Conservation (phyloP, 768 basidiomycete species). For the Lactifluus rugatus region DNA sequence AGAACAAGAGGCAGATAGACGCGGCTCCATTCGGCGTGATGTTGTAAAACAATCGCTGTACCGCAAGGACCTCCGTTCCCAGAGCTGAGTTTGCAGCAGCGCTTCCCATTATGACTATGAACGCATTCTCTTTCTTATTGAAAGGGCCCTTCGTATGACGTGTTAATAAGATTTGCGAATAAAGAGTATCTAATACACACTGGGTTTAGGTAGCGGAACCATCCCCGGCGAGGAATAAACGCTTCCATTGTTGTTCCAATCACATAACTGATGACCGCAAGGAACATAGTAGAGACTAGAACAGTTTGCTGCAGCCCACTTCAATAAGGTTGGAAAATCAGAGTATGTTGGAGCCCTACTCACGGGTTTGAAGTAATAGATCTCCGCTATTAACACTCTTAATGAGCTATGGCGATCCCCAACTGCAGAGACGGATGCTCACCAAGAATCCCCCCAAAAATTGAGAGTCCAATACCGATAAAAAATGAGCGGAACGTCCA, state of each 20-base stretch:
- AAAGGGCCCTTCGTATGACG: constrained; percentile 36
- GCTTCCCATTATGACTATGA: constrained; percentile 48
- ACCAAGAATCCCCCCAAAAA: constrained; percentile 44
- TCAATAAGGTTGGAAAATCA: neutral
- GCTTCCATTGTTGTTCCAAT: constrained; percentile 40
- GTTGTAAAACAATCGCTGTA: constrained; percentile 37
- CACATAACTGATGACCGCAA: constrained; percentile 41
- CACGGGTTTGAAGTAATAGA: constrained; percentile 54
- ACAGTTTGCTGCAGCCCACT: constrained; percentile 37
- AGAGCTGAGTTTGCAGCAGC: constrained; percentile 46
- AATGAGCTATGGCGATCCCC: neutral
- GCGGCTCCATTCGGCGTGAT: constrained; percentile 38
- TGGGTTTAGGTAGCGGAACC: constrained; percentile 44
- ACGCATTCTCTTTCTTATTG: constrained; percentile 52
- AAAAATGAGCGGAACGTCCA: constrained; percentile 41
- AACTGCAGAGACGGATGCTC: neutral
- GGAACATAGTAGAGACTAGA: constrained; percentile 42
- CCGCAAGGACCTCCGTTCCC: constrained; percentile 45
- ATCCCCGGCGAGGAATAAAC: constrained; percentile 36
- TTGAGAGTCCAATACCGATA: constrained; percentile 38
- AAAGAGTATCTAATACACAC: constrained; percentile 24
- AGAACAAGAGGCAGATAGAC: constrained; percentile 36
- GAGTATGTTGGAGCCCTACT: constrained; percentile 7
- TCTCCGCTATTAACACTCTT: constrained; percentile 33
- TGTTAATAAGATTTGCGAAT: neutral